Base-by-base conservation (phyloP, 305 asterid species). In the Fraxinus baroniana region DNA sequence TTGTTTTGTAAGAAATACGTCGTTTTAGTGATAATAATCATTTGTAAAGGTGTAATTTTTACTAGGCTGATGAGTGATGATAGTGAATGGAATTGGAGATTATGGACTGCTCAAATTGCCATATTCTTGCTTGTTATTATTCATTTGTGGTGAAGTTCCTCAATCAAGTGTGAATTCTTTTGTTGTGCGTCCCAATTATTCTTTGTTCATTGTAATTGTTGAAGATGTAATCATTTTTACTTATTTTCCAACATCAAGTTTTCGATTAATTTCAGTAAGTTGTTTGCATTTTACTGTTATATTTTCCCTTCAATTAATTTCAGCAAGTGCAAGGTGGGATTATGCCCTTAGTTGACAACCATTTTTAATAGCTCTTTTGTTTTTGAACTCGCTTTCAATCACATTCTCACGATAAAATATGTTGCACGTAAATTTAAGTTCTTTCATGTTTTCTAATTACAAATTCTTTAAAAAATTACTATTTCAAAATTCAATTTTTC, bases 61-160 rank as follows among this genome's bases (percentile, higher is more conserved):
- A 39, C 76, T 94, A 88, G 93, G 93, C 83, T 87, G 94, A 89
- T 89, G 46, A 87, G 84, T 87, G 94, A 89, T 89, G 46, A 87
- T 85, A 89, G 87, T 89, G 76, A 86, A 83, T 28, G 72, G 78
- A 79, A 52, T 84, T 87, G 88, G 86, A 68, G 60, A 80, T 84
- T 85, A 86, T 85, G 87, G 79, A 82, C 79, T 71, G 57, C 85
- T 85, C 84, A 78, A 78, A 80, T 89, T 81, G 86, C 88, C 86
- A 79, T 86, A 86, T 90, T 90, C 89, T 91, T 15, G 36, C 36
- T 71, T 89, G 87, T 85, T 88, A 17, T 30, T 30, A 33, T 71
- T 71, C 76, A 82, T 82, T 86, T 84, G 85, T 86, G 83, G 80
- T 81, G 81, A 78, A 80, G 80, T 82, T 81, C 77, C 35, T 78